These are phyloP conservation scores for Imleria badia DNA, from an alignment of 768 basidiomycete species.

Conservation along the genomic window DNA sequence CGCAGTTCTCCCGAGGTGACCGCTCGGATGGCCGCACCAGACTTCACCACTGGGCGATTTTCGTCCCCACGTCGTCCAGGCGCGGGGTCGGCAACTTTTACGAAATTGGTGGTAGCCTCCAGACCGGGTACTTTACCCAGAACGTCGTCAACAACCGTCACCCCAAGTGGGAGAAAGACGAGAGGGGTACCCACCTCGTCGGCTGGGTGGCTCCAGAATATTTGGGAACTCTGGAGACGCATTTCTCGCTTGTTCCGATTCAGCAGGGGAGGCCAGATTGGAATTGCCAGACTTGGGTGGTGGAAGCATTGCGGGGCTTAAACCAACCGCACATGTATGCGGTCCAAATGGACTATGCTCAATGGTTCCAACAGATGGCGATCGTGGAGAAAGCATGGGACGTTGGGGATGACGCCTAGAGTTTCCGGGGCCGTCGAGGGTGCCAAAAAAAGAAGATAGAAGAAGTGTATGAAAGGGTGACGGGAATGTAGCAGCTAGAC, in stretches of 20 bases:
- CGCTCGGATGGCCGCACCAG: background rate
- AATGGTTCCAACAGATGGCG: slow-evolving; percentile 4
- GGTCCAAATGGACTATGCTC: slow-evolving; percentile 6
- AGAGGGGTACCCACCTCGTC: slow-evolving; percentile 1
- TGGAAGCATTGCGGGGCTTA: slow-evolving; percentile 4
- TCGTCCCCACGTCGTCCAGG: slow-evolving; percentile 4
- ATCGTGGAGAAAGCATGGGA: background rate
- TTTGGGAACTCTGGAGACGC: slow-evolving; percentile 1
- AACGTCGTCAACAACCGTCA: slow-evolving; percentile 1
- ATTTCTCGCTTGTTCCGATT: background rate
- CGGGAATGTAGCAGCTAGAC: too few species aligned
- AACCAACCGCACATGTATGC: slow-evolving; percentile 3
- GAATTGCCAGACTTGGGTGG: slow-evolving; percentile 11
- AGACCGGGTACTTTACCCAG: background rate
- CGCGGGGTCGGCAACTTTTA: slow-evolving; percentile 12
- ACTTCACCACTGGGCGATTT: slow-evolving; percentile 11
- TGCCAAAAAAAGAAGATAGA: too few species aligned
- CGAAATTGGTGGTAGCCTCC: slow-evolving; percentile 6
- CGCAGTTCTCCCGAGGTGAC: slow-evolving; percentile 13
- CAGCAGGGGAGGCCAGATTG: background rate
- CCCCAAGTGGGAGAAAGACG: background rate
- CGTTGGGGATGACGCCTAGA: background rate
- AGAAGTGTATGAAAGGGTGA: too few species aligned
- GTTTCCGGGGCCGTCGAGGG: too few species aligned
- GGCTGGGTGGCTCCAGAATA: background rate